Percentiles rank a stretch among this genome's conserved stretches.
phyloP scores from a whole-genome alignment of 306 rosid species.

The Hylodesmum podocarpum region DNA sequence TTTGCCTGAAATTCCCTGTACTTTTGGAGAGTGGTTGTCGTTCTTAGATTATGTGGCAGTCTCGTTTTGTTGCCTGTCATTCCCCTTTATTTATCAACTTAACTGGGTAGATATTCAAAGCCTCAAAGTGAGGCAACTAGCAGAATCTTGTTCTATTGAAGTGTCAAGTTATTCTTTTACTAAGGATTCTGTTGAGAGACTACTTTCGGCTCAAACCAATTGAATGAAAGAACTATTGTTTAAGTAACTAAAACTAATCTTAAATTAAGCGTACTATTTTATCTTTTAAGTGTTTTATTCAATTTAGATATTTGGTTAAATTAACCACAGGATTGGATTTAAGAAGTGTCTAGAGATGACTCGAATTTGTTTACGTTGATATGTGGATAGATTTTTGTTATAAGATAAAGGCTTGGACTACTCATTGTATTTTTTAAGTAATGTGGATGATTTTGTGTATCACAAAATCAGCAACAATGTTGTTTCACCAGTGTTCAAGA shows the following conservation, averaged over 20 bases:
- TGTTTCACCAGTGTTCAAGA: background rate
- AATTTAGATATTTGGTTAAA: too few species aligned
- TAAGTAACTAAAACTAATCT: too few species aligned
- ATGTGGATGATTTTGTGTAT: background rate
- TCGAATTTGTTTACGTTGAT: too few species aligned
- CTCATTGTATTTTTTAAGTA: background rate
- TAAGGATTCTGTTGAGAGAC: too few species aligned
- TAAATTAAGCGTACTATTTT: too few species aligned
- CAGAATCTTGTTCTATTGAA: background rate
- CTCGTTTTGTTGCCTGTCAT: background rate
- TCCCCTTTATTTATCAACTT: background rate
- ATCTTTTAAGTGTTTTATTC: too few species aligned
- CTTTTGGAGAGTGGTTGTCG: background rate
- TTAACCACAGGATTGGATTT: too few species aligned
- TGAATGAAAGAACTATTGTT: too few species aligned
- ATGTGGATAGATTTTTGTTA: too few species aligned
- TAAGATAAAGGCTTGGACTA: background rate
- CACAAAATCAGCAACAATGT: background rate
- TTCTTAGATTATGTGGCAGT: background rate
- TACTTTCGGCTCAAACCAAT: too few species aligned
- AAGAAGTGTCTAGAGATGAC: too few species aligned
- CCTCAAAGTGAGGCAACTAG: background rate
- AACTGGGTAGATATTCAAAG: background rate
- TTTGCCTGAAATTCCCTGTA: background rate
- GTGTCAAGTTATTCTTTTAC: too few species aligned